phyloP scores from a whole-genome alignment of 1,284 basidiomycete genomes.

The Ceratobasidium sp. region DNA sequence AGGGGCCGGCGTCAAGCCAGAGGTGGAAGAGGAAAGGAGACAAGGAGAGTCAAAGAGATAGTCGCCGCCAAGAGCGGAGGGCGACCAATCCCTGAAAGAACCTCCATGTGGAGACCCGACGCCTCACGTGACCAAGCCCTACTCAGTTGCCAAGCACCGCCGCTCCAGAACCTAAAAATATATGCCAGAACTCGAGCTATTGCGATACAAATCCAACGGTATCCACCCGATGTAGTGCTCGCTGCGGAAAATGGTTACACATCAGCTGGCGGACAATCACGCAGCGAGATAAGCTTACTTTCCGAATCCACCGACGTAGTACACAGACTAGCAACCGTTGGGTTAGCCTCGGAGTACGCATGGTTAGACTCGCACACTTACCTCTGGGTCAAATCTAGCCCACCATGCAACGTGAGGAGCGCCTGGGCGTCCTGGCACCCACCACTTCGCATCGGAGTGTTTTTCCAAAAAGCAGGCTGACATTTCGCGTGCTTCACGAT shows the following conservation, averaged over 20 bases:
- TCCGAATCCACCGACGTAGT: constrained; percentile 56
- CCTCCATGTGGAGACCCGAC: constrained; percentile 11
- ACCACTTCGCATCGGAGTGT: constrained; percentile 42
- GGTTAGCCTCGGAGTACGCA: neutral
- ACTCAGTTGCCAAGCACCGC: constrained; percentile 19
- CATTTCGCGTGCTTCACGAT: constrained; percentile 22
- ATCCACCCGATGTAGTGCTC: constrained; percentile 50
- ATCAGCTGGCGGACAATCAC: neutral
- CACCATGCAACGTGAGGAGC: constrained; percentile 40
- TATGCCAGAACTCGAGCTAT: constrained; percentile 9
- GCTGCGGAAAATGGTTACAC: constrained; percentile 39
- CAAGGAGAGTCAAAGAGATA: neutral
- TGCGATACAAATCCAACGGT: constrained; percentile 49
- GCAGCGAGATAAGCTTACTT: constrained; percentile 45
- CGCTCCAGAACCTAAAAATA: neutral
- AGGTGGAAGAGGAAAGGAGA: neutral
- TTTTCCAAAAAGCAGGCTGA: constrained; percentile 38
- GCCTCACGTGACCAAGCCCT: constrained; percentile 3
- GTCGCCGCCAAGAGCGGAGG: constrained; percentile 19
- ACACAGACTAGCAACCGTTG: constrained; percentile 46
- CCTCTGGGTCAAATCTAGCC: constrained; percentile 42
- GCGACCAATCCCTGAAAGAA: constrained; percentile 14
- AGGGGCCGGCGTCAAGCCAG: constrained; percentile 26
- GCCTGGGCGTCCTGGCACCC: constrained; percentile 41
- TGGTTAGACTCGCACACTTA: constrained; percentile 1